Base-by-base conservation (phyloP, 495 filamentous ascomycete genomes). In the Talaromyces liani region DNA sequence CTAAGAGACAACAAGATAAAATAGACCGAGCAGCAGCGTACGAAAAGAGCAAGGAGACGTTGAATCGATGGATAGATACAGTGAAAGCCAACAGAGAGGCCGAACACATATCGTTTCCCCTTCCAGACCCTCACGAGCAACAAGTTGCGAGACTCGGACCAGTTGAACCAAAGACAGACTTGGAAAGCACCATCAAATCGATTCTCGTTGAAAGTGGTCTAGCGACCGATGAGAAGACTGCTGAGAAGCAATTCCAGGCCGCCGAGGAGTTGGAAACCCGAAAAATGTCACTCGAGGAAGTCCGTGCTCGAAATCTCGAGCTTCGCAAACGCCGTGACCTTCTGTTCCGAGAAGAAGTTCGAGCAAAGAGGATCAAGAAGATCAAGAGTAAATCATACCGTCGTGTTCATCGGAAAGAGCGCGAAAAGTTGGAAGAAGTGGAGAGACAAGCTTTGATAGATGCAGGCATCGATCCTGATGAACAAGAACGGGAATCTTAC, bases 331-430 rank as follows among this genome's bases (percentile, higher is more conserved):
- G 89, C 61, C 80, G 95, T 63, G 94, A 98, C 66, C 75, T 97
- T 5, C 78, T 96, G 56, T 97, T 95, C 64, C 83, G 93, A n/a
- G 95, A 98, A 72, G 89, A 96, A 72, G 84, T 88, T 0, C 86
- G 91, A 60, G 84, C 92, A 4, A 96, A 93, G 75, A 87, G 94
- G 3, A 89, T 98, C 73, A 96, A 97, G 74, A 98, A 97, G 79
- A 98, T 98, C 72, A 98, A 98, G 79, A 92, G 88, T 68, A 98
- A 96, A 70, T 84, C 92, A 0, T 98, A 93, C 70, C 88, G 92
- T 18, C 87, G 92, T 58, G 87, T 98, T 24, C 95, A 97, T 71
- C 87, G 94, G 39, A 96, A 90, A 68, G 91, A 97, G 68, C 82
- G 86, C 12, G 85, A 91, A 70, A 85, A 85, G 63, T 76, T 88